Conservation (phyloP, 164 flowering plant genomes). For the Piper longum region DNA sequence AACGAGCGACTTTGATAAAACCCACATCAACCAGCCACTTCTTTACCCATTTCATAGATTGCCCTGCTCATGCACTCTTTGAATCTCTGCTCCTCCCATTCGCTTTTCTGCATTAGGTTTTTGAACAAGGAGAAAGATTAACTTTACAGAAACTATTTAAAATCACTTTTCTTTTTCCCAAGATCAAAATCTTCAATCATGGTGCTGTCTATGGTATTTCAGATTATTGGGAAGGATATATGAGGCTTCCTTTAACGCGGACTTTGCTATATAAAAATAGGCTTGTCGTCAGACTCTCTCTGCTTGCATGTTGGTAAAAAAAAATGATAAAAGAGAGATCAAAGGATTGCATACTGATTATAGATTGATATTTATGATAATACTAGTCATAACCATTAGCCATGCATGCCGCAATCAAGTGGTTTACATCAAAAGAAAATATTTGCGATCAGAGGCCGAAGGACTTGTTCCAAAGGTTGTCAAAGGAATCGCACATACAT, state of each 20-base stretch:
- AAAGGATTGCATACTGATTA: too few species aligned
- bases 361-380: too few species aligned
- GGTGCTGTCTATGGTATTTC: too few species aligned
- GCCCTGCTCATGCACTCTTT: conserved; percentile 14
- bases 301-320: neutral
- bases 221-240: neutral
- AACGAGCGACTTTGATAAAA: too few species aligned
- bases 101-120: conserved; percentile 6
- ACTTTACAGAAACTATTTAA: neutral
- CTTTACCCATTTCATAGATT: conserved; percentile 4
- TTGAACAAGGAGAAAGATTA: neutral
- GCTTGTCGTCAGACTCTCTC: neutral
- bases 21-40: neutral
- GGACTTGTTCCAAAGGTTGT: neutral
- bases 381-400: too few species aligned
- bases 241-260: neutral
- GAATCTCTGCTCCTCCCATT: conserved; percentile 17
- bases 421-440: neutral
- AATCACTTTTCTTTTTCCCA: neutral
- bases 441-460: neutral
- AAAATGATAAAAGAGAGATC: neutral
- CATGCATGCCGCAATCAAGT: neutral
- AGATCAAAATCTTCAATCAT: too few species aligned
- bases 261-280: neutral
- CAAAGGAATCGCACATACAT: neutral